Conservation (phyloP, 225 moss, liverwort and hornwort genomes). For the Takakia lepidozioides region DNA sequence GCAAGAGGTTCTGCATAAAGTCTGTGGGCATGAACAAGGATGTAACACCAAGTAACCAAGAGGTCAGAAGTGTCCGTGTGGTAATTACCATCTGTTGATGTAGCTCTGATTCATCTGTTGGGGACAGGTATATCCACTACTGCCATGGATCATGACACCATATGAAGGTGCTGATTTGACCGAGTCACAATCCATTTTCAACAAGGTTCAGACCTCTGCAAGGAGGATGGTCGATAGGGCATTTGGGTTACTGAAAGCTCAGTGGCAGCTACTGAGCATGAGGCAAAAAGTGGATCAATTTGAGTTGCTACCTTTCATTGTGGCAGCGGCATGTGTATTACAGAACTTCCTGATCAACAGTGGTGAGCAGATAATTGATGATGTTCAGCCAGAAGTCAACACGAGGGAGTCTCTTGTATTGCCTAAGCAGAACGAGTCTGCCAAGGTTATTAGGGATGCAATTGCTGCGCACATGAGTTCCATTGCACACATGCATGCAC, state of each 20-base stretch:
- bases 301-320: neutral
- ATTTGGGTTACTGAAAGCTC: neutral
- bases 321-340: slow-evolving; percentile 1
- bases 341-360: slow-evolving; percentile 2
- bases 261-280: slow-evolving; percentile 1
- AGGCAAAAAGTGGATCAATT: neutral
- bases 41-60: too few species aligned
- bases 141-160: slow-evolving; percentile 4
- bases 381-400: neutral
- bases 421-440: neutral
- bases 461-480: neutral
- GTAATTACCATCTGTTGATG: too few species aligned
- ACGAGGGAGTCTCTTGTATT: neutral
- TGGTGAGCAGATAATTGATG: neutral
- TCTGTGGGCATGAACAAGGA: too few species aligned
- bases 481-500: too few species aligned
- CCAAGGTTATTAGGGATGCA: neutral
- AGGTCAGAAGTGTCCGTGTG: too few species aligned
- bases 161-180: neutral
- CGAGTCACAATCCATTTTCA: neutral
- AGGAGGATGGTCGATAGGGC: neutral
- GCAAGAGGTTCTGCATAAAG: too few species aligned
- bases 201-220: neutral
- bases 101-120: too few species aligned
- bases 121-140: neutral